Conservation (phyloP, 2,329 filamentous ascomycete genomes). For the Sporothrix variecibatus region DNA sequence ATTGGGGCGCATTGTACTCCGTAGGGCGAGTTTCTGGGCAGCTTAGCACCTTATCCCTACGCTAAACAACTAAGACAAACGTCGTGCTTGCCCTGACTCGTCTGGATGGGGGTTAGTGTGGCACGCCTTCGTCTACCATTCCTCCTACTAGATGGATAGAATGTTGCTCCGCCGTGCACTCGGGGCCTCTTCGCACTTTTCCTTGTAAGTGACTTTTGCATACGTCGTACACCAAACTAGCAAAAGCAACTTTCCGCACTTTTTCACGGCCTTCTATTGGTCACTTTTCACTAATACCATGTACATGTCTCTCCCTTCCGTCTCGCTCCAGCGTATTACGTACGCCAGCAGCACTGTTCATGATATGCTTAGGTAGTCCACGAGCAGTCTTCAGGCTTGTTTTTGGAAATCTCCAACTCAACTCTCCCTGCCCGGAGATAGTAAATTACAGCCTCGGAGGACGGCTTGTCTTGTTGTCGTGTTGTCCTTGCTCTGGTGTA, state of each 20-base stretch:
- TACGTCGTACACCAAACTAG: no score
- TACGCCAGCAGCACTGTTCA: not conserved
- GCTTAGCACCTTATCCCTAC: constrained; percentile 10
- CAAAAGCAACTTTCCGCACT: not conserved
- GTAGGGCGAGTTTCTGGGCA: not conserved
- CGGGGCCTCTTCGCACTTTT: not conserved
- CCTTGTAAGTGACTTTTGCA: not conserved
- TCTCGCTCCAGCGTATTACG: not conserved
- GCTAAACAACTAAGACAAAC: not conserved
- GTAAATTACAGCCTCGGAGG: not conserved
- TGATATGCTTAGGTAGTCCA: not conserved
- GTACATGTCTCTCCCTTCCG: no score
- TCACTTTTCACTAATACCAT: not conserved
- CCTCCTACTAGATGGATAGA: not conserved
- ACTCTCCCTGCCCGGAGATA: not conserved
- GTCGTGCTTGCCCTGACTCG: not conserved
- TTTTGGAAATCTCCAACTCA: no score
- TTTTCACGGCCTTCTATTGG: not conserved
- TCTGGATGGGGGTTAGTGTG: not conserved
- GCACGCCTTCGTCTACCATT: not conserved
- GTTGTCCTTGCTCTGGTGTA: not conserved
- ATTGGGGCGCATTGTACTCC: not conserved
- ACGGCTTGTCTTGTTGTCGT: not conserved
- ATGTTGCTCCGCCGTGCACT: not conserved
- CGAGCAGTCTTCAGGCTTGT: not conserved